Evolutionary conservation across 371 early-diverging fungal genomes (phyloP).

Genomic region (Rhizopus microsporus): DNA sequence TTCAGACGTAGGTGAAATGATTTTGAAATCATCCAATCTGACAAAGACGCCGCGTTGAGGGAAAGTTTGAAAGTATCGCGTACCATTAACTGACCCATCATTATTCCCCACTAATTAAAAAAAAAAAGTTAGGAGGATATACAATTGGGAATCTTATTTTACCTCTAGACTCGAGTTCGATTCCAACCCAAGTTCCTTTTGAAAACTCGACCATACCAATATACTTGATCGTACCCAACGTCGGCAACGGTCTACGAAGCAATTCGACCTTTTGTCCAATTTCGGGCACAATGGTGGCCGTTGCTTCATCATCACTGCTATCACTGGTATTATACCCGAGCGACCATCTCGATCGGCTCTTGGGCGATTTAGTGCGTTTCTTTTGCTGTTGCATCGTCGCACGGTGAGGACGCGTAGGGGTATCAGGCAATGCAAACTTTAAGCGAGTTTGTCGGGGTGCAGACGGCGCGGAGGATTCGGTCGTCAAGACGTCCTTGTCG

Average conservation of each 20-base stretch:
- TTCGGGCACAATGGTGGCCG: constrained; percentile 24
- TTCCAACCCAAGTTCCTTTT: constrained; percentile 48
- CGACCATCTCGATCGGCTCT: constrained; percentile 23
- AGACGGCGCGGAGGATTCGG: neutral
- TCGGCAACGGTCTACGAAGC: constrained; percentile 42
- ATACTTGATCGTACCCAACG: constrained; percentile 43
- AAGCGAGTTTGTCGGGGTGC: constrained; percentile 12
- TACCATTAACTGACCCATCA: constrained; percentile 40
- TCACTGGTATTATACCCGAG: constrained; percentile 29
- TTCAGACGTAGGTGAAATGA: constrained; percentile 15
- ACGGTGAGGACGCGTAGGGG: constrained; percentile 15
- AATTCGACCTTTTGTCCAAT: constrained; percentile 45
- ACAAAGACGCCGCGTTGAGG: constrained; percentile 47
- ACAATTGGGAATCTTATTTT: constrained; percentile 13
- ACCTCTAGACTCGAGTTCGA: constrained; percentile 49
- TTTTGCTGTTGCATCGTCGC: constrained; percentile 10
- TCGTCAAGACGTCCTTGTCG: constrained; percentile 1
- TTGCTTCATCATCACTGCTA: constrained; percentile 27
- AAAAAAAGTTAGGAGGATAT: neutral
- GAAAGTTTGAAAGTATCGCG: constrained; percentile 43
- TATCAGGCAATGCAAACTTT: constrained; percentile 21
- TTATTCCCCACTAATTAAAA: constrained; percentile 33
- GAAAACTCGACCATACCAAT: constrained; percentile 46
- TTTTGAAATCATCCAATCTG: constrained; percentile 40
- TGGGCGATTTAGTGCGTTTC: constrained; percentile 23